Conservation (phyloP, 2,329 filamentous ascomycete genomes). For the Penicillium sp. region DNA sequence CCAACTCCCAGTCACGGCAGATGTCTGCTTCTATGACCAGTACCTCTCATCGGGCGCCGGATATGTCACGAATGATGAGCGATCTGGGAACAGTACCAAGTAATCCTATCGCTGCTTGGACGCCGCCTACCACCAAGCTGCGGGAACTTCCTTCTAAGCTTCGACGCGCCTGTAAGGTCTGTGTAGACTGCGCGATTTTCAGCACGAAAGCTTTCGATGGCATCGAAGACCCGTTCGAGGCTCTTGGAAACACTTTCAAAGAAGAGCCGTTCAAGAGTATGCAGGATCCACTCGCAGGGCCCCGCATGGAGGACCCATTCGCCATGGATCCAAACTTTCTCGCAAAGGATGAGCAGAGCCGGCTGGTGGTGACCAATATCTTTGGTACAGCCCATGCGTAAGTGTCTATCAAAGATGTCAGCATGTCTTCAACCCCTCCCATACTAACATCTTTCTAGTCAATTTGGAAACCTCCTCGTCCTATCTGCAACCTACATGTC, state of each 20-base stretch:
- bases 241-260: background rate
- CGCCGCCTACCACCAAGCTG: slow-evolving; percentile 19
- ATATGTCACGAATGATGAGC: slow-evolving; percentile 38
- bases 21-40: slow-evolving; percentile 41
- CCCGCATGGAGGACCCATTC: background rate
- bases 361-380: slow-evolving; percentile 90
- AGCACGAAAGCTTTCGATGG: slow-evolving; percentile 84
- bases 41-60: slow-evolving; percentile 29
- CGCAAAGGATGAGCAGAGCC: slow-evolving; percentile 27
- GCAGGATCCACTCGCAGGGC: background rate
- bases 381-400: slow-evolving; percentile 96
- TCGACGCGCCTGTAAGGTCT: slow-evolving; percentile 61
- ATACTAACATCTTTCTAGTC: slow-evolving; percentile 55
- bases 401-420: slow-evolving; percentile 48
- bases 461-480: slow-evolving; percentile 97
- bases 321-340: background rate
- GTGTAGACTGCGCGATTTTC: slow-evolving; percentile 75
- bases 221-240: slow-evolving; percentile 44
- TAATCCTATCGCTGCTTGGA: slow-evolving; percentile 15
- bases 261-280: background rate
- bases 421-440: background rate
- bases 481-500: slow-evolving; percentile 80
- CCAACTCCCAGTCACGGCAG: slow-evolving; percentile 37
- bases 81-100: slow-evolving; percentile 37
- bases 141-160: slow-evolving; percentile 48